Conservation (phyloP, 768 basidiomycete species). For the Serendipita vermifera region DNA sequence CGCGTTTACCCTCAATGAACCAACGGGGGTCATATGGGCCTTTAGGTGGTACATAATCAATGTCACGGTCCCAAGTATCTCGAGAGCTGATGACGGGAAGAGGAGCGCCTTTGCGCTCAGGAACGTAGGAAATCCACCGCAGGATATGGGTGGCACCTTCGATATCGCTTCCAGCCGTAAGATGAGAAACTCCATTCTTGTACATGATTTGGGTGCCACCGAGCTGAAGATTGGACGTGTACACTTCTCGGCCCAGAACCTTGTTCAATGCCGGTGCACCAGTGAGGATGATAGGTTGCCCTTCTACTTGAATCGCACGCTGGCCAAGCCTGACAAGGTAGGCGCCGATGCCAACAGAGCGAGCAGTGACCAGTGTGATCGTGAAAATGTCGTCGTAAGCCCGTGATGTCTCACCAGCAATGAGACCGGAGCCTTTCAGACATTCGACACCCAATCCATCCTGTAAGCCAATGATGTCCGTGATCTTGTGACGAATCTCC, state of each 20-base stretch:
- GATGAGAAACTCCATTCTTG: slow-evolving; percentile 98
- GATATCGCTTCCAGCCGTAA: slow-evolving; percentile 88
- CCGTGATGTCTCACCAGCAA: slow-evolving; percentile 95
- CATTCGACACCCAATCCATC: slow-evolving; percentile 96
- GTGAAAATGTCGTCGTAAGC: slow-evolving; percentile 99
- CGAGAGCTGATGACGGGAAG: slow-evolving; percentile 63
- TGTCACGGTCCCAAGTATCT: slow-evolving; percentile 86
- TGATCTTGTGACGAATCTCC: slow-evolving; percentile 85
- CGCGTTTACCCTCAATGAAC: slow-evolving; percentile 91
- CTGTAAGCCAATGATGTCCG: slow-evolving; percentile 92
- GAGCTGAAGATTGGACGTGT: slow-evolving; percentile 95
- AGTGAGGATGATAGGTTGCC: slow-evolving; percentile 97
- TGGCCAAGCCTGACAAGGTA: slow-evolving; percentile 97
- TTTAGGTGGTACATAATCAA: slow-evolving; percentile 82
- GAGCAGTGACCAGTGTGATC: slow-evolving; percentile 94
- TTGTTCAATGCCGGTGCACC: slow-evolving; percentile 96
- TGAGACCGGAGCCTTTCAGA: slow-evolving; percentile 89
- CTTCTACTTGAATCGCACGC: slow-evolving; percentile 96
- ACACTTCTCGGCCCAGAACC: slow-evolving; percentile 96
- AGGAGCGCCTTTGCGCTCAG: slow-evolving; percentile 63
- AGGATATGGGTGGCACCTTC: slow-evolving; percentile 91
- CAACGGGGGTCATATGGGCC: slow-evolving; percentile 93
- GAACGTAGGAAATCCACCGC: slow-evolving; percentile 90
- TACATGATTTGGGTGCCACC: slow-evolving; percentile 99
- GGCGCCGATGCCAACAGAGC: slow-evolving; percentile 97